These are phyloP conservation scores for Xylariomycetidae sp. DNA, from an alignment of 2,329 filamentous ascomycete genomes.

Conservation along the genomic window DNA sequence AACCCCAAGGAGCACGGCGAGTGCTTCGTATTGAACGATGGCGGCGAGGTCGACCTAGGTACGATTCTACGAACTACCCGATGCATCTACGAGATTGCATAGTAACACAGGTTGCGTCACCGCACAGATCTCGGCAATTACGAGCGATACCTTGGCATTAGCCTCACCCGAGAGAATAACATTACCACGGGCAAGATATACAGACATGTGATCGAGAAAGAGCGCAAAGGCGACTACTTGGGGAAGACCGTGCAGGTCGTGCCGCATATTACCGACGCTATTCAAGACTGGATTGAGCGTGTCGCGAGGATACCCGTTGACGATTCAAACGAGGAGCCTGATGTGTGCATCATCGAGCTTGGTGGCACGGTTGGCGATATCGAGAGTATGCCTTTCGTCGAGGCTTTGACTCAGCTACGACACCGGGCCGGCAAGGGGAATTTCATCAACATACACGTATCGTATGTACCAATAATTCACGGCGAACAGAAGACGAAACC, in stretches of 20 bases:
- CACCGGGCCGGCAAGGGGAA: conserved; percentile 69
- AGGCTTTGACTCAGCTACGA: conserved; percentile 77
- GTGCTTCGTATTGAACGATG: conserved; percentile 81
- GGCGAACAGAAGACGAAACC: conserved; percentile 94
- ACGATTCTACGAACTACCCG: conserved; percentile 1
- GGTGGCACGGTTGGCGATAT: conserved; percentile 59
- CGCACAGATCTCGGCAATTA: conserved; percentile 56
- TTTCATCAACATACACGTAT: conserved; percentile 86
- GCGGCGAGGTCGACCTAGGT: conserved; percentile 40
- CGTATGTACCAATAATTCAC: conserved; percentile 68
- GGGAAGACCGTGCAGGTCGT: conserved; percentile 88
- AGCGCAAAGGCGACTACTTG: conserved; percentile 68
- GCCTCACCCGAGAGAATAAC: conserved; percentile 82
- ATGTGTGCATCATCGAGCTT: conserved; percentile 74
- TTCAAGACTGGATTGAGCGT: conserved; percentile 87
- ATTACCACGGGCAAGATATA: conserved; percentile 98
- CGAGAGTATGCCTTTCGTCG: conserved; percentile 81
- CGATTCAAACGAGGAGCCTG: conserved; percentile 74
- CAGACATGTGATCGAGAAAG: conserved; percentile 75
- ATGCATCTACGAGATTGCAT: conserved; percentile 28
- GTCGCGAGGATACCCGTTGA: conserved; percentile 85
- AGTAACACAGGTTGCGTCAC: no score
- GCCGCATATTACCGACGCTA: conserved; percentile 85
- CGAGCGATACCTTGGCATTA: conserved; percentile 70
- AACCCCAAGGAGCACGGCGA: conserved; percentile 64